Percentiles rank a stretch among this genome's conserved stretches.
Evolutionary conservation across 768 basidiomycete genomes (phyloP).

Genomic region (Mycena rebaudengoi): DNA sequence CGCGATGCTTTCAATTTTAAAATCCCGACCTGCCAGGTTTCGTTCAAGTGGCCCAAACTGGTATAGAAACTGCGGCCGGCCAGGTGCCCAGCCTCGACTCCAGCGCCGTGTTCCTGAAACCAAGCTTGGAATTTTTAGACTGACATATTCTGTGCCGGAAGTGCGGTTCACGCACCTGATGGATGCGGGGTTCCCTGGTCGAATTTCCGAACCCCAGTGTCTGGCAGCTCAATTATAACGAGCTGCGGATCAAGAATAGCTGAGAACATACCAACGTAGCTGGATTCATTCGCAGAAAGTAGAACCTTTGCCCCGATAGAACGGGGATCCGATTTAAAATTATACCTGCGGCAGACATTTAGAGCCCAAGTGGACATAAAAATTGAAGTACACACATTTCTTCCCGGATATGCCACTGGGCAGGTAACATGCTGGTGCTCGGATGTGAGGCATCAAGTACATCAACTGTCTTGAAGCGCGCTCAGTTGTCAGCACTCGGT

Average conservation of each 20-base stretch:
- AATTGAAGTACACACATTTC: slow-evolving; percentile 58
- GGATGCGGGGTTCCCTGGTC: slow-evolving; percentile 83
- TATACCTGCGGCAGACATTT: slow-evolving; percentile 61
- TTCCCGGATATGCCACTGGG: slow-evolving; percentile 60
- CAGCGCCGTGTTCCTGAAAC: slow-evolving; percentile 82
- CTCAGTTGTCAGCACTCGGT: slow-evolving; percentile 23
- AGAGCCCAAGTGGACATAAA: too few species aligned
- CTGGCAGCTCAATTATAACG: slow-evolving; percentile 34
- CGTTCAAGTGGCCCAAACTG: slow-evolving; percentile 78
- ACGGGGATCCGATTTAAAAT: slow-evolving; percentile 78
- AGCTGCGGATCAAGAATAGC: not conserved
- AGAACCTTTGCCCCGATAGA: slow-evolving; percentile 67
- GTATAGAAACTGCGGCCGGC: slow-evolving; percentile 89
- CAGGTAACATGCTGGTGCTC: slow-evolving; percentile 63
- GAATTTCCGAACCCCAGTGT: slow-evolving; percentile 57
- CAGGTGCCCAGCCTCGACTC: slow-evolving; percentile 54
- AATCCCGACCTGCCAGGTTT: slow-evolving; percentile 74
- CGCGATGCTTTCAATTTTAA: not conserved
- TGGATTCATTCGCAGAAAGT: slow-evolving; percentile 71
- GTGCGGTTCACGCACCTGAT: slow-evolving; percentile 55
- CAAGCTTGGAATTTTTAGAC: slow-evolving; percentile 61
- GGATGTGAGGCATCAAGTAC: slow-evolving; percentile 68
- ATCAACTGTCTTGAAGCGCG: slow-evolving; percentile 58
- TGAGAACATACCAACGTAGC: slow-evolving; percentile 53
- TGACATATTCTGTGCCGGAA: not conserved